phyloP scores from a whole-genome alignment of 768 basidiomycete species.

The Exidia glandulosa region DNA sequence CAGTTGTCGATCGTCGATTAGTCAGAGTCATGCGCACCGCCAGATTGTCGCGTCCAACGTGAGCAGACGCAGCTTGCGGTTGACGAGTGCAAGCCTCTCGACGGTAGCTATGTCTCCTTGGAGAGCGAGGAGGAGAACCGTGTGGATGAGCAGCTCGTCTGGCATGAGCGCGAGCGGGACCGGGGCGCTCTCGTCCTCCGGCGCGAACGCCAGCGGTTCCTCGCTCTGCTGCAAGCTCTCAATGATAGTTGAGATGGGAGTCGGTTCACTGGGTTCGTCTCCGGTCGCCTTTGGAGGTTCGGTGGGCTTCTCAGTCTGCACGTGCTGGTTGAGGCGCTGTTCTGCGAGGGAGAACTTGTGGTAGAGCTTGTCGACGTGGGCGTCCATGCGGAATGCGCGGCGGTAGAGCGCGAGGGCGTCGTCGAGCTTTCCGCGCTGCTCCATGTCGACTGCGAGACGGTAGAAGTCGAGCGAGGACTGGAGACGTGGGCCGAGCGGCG shows the following conservation, averaged over 20 bases:
- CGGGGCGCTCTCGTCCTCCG: constrained; percentile 46
- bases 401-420: constrained; percentile 69
- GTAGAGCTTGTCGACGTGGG: constrained; percentile 66
- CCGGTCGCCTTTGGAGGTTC: not conserved
- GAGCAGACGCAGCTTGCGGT: constrained; percentile 63
- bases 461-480: constrained; percentile 54
- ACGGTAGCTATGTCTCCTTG: constrained; percentile 43
- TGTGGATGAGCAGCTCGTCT: constrained; percentile 59
- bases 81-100: constrained; percentile 67
- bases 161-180: constrained; percentile 52
- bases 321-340: not conserved
- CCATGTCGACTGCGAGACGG: constrained; percentile 54
- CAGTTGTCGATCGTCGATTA: not conserved
- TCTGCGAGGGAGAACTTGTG: constrained; percentile 19
- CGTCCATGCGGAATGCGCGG: constrained; percentile 65
- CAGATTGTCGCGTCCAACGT: constrained; percentile 62
- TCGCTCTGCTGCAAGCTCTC: not conserved
- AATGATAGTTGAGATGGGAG: not conserved
- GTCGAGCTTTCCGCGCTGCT: constrained; percentile 65
- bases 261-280: not conserved
- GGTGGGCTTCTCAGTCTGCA: not conserved
- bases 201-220: constrained; percentile 36
- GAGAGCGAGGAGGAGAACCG: constrained; percentile 43
- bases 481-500: constrained; percentile 23
- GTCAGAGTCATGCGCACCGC: constrained; percentile 36